Base-by-base conservation (phyloP, 176 grass and related monocot species). In the Aegilops bicornis region DNA sequence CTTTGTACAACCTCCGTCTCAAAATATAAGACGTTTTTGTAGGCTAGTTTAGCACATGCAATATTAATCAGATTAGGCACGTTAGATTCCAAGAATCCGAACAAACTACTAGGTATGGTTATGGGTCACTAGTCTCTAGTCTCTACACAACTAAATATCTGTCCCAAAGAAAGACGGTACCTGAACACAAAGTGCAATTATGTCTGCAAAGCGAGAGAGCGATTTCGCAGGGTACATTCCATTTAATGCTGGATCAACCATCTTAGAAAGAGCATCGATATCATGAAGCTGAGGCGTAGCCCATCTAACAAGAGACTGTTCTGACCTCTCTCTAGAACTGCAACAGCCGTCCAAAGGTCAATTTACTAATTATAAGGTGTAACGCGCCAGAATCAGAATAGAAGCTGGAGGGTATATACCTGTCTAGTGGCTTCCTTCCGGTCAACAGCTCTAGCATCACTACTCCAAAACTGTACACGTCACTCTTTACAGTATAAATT, bases 161-260 rank as follows among this genome's bases (percentile, higher is more conserved):
- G 22, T 25, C 45, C 2, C 73, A 87, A 90, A 27, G 30, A 67
- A 83, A 76, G 32, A 30, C 19, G 39, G 30, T 88, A 99, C 97
- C 97, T 97, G 94, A 91, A 99, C 90, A 10, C 97, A 99, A 15
- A 99, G 87, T 3, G 94, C 94, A 88, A 99, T 97, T 82, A 99
- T 94, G 74, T 99, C 97, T 1, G 97, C 97, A 61, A 99, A 97
- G 45, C 97, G 94, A 0, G 94, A 99, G 50, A 99, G 92, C 1
- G 97, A 99, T 89, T 99, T 99, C 39, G 92, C 97, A 70, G 97
- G 97, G 76, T 99, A 99, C 87, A 99, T 99, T 84, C 97, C 97
- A 69, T 99, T 99, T 73, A 99, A 47, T 52, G 94, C 83, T 82
- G 97, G 90, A 90, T 99, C 97, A 29, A 99, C 97, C 97, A 99